A percentile compares a stretch with the other conserved stretches of the same genome.
Evolutionary conservation across 371 early-diverging fungal genomes (phyloP).

Genomic region (Mucor plumbeus): DNA sequence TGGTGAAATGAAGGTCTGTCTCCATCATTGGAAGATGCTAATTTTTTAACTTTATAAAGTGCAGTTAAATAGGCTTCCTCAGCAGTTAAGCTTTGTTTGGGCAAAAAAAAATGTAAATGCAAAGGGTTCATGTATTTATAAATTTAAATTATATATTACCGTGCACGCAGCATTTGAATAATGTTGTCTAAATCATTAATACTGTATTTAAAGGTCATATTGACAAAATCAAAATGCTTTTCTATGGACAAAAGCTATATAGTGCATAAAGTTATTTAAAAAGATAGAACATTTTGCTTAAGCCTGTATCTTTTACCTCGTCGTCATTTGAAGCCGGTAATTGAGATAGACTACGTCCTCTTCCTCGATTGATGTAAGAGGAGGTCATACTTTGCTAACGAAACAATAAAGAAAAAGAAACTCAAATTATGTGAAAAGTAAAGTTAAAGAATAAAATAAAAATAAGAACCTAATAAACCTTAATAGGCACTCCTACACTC

Average conservation of each 20-base stretch:
- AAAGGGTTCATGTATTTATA: too few relatives aligned
- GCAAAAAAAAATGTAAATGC: not conserved
- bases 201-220: slow-evolving; percentile 47
- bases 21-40: slow-evolving; percentile 25
- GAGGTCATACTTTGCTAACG: slow-evolving; percentile 9
- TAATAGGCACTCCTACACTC: not conserved
- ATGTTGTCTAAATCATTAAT: slow-evolving; percentile 47
- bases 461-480: not conserved
- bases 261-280: not conserved
- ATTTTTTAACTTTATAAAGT: slow-evolving; percentile 36
- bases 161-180: slow-evolving; percentile 37
- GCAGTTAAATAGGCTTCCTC: slow-evolving; percentile 46
- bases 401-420: not conserved
- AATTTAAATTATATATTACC: slow-evolving; percentile 29
- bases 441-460: not conserved
- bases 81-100: slow-evolving; percentile 24
- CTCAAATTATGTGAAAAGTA: too few relatives aligned
- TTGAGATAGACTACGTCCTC: slow-evolving; percentile 22
- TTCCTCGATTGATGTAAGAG: slow-evolving; percentile 16
- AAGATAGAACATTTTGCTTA: not conserved
- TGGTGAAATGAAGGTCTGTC: slow-evolving; percentile 14
- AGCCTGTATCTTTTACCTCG: slow-evolving; percentile 10
- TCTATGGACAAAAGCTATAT: slow-evolving; percentile 30
- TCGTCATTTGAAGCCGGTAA: slow-evolving; percentile 14
- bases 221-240: slow-evolving; percentile 44